These are phyloP conservation scores for Yamadazyma kitorensis DNA, from an alignment of 805 yeast species.

Conservation along the genomic window DNA sequence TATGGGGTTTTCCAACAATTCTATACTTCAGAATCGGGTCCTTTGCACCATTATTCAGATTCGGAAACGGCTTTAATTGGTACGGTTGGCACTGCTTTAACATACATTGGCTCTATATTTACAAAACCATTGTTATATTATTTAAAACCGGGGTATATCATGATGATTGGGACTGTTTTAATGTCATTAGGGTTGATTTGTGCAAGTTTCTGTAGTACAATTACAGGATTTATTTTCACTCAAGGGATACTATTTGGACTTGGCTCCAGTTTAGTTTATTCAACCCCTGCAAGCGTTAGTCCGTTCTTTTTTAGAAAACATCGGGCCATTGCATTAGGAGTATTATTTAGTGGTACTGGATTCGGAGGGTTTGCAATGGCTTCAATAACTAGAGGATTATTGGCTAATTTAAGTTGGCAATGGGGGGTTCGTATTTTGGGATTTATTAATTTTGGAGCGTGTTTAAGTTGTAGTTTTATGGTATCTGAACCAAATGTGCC, in stretches of 20 bases:
- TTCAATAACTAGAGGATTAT: conserved; percentile 21
- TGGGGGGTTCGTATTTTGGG: conserved; percentile 32
- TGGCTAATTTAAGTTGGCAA: conserved; percentile 28
- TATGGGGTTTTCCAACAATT: conserved; percentile 38
- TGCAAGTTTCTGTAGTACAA: conserved; percentile 19
- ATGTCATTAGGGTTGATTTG: conserved; percentile 27
- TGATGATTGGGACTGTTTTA: conserved; percentile 24
- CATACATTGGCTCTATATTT: conserved; percentile 26
- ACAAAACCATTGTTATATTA: conserved; percentile 18
- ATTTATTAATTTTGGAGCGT: conserved; percentile 18
- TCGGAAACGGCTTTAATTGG: conserved; percentile 33
- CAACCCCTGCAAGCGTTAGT: conserved; percentile 32
- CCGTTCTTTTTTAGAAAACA: conserved; percentile 28
- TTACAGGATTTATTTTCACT: conserved; percentile 26
- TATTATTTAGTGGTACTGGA: conserved; percentile 35
- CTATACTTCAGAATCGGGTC: conserved; percentile 27
- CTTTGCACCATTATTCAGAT: conserved; percentile 19
- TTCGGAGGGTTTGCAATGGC: conserved; percentile 34
- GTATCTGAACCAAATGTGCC: conserved; percentile 13
- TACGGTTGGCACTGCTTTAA: conserved; percentile 26
- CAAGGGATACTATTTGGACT: conserved; percentile 33
- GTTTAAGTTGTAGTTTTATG: conserved; percentile 14
- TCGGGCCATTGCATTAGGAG: conserved; percentile 33
- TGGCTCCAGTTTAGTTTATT: conserved; percentile 29
- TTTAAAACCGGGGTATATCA: conserved; percentile 18